Evolutionary conservation across 2,329 filamentous ascomycete species (phyloP), one percentile per base, ranked within the genome.

Genomic region (Curvularia eragrostidis): DNA sequence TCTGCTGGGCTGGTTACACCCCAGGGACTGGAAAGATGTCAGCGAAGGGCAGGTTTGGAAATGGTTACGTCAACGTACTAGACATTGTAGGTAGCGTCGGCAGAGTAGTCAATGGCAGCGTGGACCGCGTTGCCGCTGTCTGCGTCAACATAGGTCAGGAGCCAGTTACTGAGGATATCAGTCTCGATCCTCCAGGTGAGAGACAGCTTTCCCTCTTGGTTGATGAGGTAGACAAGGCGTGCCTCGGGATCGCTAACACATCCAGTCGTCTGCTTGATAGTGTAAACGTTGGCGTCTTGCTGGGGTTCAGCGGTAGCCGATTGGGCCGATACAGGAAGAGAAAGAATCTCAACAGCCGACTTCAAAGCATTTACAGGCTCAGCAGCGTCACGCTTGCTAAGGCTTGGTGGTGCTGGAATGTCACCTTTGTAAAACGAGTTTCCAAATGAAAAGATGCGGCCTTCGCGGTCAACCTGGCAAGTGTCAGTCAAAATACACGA

Each of bases 141-240:
- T 4, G 83, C 83, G 50, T 87, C 82, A 30, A 87, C 80, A 64
- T 87, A 87, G 1, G 83, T 82, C 41, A 85, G 71, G n/a, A 87
- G 79, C 84, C 84, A 87, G 74, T 86, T 84, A 58, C 82, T 79
- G 8, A 78, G 58, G 39, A 85, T 72, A 55, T 87, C 84, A 2
- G 84, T 87, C 78, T 87, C 84, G 10, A 87, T 77, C 66, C 84
- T 77, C 85, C 85, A 87, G 0, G 82, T 77, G 19, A 87, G 75
- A 6, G 77, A 78, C 4, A 87, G 75, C 1, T 66, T 74, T 46
- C 79, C 79, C 39, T 84, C 79, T 0, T 75, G 68, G 57, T 81
- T 82, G 64, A 81, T 76, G 41, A 86, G 77, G 72, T 87, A 87
- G 36, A 84, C 81, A 2, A 87, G 77, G 59, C 80, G 81, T 3